Evolutionary conservation across 441 rosid species (phyloP).

Genomic region (Croton laevigatus): DNA sequence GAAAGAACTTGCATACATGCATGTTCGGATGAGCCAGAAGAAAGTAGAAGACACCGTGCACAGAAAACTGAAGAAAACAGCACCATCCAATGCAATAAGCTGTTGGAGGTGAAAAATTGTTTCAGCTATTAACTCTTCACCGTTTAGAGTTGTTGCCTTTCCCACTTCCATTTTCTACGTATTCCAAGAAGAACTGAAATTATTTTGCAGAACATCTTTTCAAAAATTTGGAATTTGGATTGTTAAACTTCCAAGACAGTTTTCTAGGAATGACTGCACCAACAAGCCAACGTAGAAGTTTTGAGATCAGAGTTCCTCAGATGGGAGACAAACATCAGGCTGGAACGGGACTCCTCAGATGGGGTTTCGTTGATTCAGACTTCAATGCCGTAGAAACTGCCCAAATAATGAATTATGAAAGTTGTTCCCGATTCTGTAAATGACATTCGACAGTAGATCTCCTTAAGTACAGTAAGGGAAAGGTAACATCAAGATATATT

Average conservation of each 20-base stretch:
- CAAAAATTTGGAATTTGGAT: slow-evolving; percentile 26
- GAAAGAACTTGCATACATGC: slow-evolving; percentile 42
- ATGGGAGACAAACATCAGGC: slow-evolving; percentile 20
- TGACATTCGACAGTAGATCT: slow-evolving; percentile 23
- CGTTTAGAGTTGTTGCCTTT: slow-evolving; percentile 27
- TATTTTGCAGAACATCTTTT: slow-evolving; percentile 35
- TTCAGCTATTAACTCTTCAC: slow-evolving; percentile 45
- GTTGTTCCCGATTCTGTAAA: slow-evolving; percentile 61
- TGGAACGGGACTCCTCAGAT: slow-evolving; percentile 26
- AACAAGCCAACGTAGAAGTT: slow-evolving; percentile 79
- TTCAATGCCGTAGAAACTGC: slow-evolving; percentile 66
- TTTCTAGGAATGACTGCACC: slow-evolving; percentile 72
- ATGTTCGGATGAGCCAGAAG: slow-evolving; percentile 30
- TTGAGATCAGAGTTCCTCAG: slow-evolving; percentile 60
- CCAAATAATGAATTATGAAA: slow-evolving; percentile 74
- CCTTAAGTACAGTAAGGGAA: background rate
- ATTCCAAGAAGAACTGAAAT: slow-evolving; percentile 44
- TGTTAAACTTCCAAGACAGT: slow-evolving; percentile 37
- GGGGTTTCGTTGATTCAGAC: slow-evolving; percentile 37
- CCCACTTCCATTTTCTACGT: slow-evolving; percentile 29
- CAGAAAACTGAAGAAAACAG: slow-evolving; percentile 60
- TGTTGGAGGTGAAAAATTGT: slow-evolving; percentile 62
- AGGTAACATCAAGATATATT: background rate
- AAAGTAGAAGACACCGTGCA: slow-evolving; percentile 61
- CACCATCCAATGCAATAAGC: slow-evolving; percentile 41